Evolutionary conservation across 1,139 yeast species (phyloP), one percentile per base, ranked within the genome.

Genomic region (Insectozyma bohioensis): DNA sequence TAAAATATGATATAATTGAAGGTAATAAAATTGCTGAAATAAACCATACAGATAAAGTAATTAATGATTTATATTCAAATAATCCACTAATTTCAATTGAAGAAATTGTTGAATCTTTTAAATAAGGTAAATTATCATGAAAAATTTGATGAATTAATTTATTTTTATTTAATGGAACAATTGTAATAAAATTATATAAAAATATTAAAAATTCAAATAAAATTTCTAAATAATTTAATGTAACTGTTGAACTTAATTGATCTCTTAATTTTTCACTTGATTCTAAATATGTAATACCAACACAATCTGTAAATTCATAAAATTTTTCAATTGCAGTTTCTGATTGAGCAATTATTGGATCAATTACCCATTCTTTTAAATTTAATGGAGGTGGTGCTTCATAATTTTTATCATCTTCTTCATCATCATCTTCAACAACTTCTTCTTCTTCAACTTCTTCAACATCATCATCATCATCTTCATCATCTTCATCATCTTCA

Each of bases 211-310:
- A 50, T 52, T 76, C 81, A 25, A 59, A 48, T 5, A 49, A 32
- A 30, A 71, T 51, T 42, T 70, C 68, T 34, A 68, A 37, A 37
- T 56, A 67, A 51, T 70, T 70, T 48, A 76, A 59, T 5, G 77
- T 53, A 36, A 71, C 66, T 12, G 78, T 64, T 38, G 63, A 70
- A 34, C 76, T 68, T 43, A 75, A 61, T 32, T 58, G 58, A 36
- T 74, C 78, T 54, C 80, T 65, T 40, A 74, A 55, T 36, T 61
- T 67, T 36, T 67, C 69, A 43, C 66, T 71, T 45, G 55, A 58
- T 34, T 65, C 69, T 33, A 61, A 53, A 34, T 67, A 49, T 34
- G 71, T 67, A 41, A 68, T 64, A 17, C 69, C 67, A 33, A 67
- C 51, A 8, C 42, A 41, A 46, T 69, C 73, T 35, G 72, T 59